Conservation (phyloP, 371 early-diverging fungal species). For the Mortierella sp. region DNA sequence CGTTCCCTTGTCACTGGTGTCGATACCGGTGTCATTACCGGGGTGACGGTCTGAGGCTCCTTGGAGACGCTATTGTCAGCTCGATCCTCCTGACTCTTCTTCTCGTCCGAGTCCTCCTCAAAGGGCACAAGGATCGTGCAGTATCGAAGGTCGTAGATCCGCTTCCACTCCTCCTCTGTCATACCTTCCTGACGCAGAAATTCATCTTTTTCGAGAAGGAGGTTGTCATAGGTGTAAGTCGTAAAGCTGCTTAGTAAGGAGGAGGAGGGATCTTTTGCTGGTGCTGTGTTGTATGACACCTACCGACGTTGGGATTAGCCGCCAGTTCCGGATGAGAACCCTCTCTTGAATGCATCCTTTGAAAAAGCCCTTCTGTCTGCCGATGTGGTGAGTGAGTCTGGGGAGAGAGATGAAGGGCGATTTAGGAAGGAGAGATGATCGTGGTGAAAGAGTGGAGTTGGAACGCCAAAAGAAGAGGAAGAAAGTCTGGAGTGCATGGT, state of each 20-base stretch:
- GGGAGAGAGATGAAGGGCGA: too few species aligned
- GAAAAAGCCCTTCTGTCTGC: too few species aligned
- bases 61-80: not conserved
- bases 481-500: too few species aligned
- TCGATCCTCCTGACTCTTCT: not conserved
- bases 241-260: not conserved
- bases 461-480: too few species aligned
- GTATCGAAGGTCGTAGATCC: constrained; percentile 43
- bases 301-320: too few species aligned
- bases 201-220: constrained; percentile 10
- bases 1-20: constrained; percentile 4
- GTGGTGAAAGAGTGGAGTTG: too few species aligned
- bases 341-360: too few species aligned
- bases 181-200: constrained; percentile 29
- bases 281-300: too few species aligned
- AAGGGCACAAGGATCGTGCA: constrained; percentile 48
- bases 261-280: not conserved
- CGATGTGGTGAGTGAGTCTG: too few species aligned
- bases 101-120: constrained; percentile 4
- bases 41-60: not conserved
- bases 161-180: constrained; percentile 37
- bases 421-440: too few species aligned
- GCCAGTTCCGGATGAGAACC: too few species aligned
- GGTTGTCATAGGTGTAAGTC: not conserved
- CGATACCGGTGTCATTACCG: constrained; percentile 4